These are phyloP conservation scores for Maudiozyma bulderi DNA, from an alignment of 805 yeast genomes.

Conservation along the genomic window DNA sequence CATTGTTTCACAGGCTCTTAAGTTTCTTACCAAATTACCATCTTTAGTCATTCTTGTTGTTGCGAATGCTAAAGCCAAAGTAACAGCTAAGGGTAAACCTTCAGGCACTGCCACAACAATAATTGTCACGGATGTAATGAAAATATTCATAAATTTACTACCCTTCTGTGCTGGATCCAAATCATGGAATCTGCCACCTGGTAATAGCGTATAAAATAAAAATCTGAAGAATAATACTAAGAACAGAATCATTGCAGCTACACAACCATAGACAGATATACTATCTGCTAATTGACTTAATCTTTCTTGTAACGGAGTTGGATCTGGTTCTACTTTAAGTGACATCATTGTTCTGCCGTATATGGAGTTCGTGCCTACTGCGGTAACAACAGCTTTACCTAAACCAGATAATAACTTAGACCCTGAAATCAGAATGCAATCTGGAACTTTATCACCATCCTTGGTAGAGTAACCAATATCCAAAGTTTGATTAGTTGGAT, in stretches of 20 bases:
- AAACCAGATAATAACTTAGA: conserved; percentile 79
- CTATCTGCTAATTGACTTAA: conserved; percentile 79
- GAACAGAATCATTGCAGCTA: conserved; percentile 77
- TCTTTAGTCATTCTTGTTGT: conserved; percentile 97
- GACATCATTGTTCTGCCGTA: conserved; percentile 89
- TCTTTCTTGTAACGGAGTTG: conserved; percentile 82
- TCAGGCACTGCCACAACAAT: conserved; percentile 99
- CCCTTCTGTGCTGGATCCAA: conserved; percentile 67
- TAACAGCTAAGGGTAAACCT: conserved; percentile 95
- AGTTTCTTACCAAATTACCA: conserved; percentile 88
- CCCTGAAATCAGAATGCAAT: conserved; percentile 86
- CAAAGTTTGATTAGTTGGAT: conserved; percentile 10
- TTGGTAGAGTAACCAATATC: conserved; percentile 8
- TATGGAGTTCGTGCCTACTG: conserved; percentile 82
- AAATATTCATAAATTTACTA: conserved; percentile 67
- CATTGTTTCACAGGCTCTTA: conserved; percentile 95
- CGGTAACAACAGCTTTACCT: conserved; percentile 78
- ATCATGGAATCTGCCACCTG: conserved; percentile 33
- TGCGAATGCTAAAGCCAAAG: conserved; percentile 93
- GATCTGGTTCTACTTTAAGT: conserved; percentile 63
- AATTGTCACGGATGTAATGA: conserved; percentile 85
- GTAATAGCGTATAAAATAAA: conserved; percentile 44
- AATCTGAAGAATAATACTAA: conserved; percentile 70
- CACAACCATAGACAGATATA: conserved; percentile 86
- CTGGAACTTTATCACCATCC: conserved; percentile 31